A percentile compares a stretch with the other conserved stretches of the same genome.
These are phyloP conservation scores for Phanerochaete carnosa DNA, from an alignment of 768 basidiomycete genomes.

Conservation along the genomic window DNA sequence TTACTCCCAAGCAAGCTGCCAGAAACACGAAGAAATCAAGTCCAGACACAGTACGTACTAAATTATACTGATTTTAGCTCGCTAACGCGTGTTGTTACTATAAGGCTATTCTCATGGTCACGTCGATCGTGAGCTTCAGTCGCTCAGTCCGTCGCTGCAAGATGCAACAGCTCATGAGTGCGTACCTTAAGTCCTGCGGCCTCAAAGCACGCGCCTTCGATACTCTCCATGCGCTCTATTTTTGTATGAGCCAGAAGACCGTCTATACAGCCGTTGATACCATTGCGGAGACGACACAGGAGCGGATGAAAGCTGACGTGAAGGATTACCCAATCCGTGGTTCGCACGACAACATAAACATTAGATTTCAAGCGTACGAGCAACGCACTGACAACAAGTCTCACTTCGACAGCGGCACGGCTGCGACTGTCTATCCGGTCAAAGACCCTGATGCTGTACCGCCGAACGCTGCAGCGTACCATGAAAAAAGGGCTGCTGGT, in stretches of 20 bases:
- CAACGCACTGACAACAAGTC: conserved; percentile 35
- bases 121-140: background rate
- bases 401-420: conserved; percentile 34
- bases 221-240: conserved; percentile 31
- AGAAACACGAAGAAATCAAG: conserved; percentile 1
- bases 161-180: conserved; percentile 28
- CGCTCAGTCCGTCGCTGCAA: conserved; percentile 10
- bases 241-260: conserved; percentile 42
- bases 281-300: conserved; percentile 7
- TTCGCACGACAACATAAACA: conserved; percentile 36
- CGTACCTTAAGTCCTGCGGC: conserved; percentile 37
- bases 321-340: conserved; percentile 25
- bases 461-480: background rate
- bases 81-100: background rate
- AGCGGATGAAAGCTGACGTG: conserved; percentile 24
- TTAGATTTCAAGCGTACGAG: conserved; percentile 34
- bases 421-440: conserved; percentile 22
- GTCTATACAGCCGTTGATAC: conserved; percentile 9
- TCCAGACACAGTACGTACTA: conserved; percentile 5
- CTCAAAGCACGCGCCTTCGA: conserved; percentile 36
- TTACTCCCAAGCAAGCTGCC: conserved; percentile 3
- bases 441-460: conserved; percentile 3
- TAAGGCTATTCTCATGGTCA: conserved; percentile 2
- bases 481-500: background rate
- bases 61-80: background rate